Percentiles rank a stretch among this genome's conserved stretches.
Conservation (phyloP, 176 grass and related monocot species). For the Zizania latifolia region DNA sequence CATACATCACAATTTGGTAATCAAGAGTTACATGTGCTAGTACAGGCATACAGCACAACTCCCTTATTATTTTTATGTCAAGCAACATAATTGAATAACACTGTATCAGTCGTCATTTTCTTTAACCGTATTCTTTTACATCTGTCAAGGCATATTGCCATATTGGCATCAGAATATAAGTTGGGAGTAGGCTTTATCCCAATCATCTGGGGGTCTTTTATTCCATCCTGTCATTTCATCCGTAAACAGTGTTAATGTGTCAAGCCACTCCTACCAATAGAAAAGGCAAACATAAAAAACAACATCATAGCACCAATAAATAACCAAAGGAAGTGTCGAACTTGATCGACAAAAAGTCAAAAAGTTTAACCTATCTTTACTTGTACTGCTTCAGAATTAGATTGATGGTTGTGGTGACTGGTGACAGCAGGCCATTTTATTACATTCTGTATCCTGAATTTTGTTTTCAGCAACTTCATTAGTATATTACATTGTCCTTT, state of each 20-base stretch:
- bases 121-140: not conserved
- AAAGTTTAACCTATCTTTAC: too few relatives aligned
- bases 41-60: too few relatives aligned
- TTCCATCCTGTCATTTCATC: not conserved
- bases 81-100: not conserved
- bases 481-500: constrained; percentile 15
- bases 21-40: not conserved
- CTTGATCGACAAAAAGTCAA: not conserved
- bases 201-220: not conserved
- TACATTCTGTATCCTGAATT: not conserved
- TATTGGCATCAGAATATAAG: not conserved
- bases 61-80: not conserved
- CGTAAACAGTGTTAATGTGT: not conserved
- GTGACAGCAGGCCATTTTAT: not conserved
- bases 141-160: not conserved
- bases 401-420: not conserved
- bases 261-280: not conserved
- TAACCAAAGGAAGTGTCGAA: not conserved
- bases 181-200: not conserved
- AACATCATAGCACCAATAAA: not conserved
- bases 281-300: not conserved
- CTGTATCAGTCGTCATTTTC: not conserved
- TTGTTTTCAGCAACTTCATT: not conserved
- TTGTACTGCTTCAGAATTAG: not conserved
- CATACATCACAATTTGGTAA: not conserved